Evolutionary conservation across 495 filamentous ascomycete species (phyloP).

Genomic region (Penicillium herquei): DNA sequence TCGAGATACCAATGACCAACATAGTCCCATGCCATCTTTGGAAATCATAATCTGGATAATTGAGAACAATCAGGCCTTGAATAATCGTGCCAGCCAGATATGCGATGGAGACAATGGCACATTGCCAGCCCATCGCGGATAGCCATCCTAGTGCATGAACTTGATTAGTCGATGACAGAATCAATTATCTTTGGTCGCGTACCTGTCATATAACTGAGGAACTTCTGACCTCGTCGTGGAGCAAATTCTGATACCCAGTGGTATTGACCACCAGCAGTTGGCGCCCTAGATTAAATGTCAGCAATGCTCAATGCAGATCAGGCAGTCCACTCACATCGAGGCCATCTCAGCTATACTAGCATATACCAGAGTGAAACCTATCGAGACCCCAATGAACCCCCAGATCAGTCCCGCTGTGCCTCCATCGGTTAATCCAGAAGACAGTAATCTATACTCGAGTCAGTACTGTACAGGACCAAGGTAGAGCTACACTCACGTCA

Average conservation of each 20-base stretch:
- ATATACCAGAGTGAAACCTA: conserved; percentile 50
- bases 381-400: conserved; percentile 52
- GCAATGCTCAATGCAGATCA: background rate
- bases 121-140: conserved; percentile 49
- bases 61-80: conserved; percentile 46
- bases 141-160: conserved; percentile 50
- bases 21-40: conserved; percentile 56
- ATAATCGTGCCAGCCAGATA: conserved; percentile 57
- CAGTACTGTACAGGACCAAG: background rate
- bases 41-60: conserved; percentile 45
- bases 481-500: conserved; percentile 33
- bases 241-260: conserved; percentile 56
- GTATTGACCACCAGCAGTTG: conserved; percentile 56
- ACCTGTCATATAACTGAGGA: conserved; percentile 60
- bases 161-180: conserved; percentile 44
- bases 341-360: conserved; percentile 60
- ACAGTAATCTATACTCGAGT: background rate
- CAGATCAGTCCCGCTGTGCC: conserved; percentile 59
- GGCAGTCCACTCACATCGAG: conserved; percentile 42
- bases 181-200: conserved; percentile 28
- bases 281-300: conserved; percentile 44
- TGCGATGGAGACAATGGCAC: conserved; percentile 57
- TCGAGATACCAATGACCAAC: conserved; percentile 49
- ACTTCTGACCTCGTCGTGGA: conserved; percentile 52
- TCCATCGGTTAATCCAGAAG: conserved; percentile 47